phyloP scores from a whole-genome alignment of 331 rosid species.

The Quercus tomentella region DNA sequence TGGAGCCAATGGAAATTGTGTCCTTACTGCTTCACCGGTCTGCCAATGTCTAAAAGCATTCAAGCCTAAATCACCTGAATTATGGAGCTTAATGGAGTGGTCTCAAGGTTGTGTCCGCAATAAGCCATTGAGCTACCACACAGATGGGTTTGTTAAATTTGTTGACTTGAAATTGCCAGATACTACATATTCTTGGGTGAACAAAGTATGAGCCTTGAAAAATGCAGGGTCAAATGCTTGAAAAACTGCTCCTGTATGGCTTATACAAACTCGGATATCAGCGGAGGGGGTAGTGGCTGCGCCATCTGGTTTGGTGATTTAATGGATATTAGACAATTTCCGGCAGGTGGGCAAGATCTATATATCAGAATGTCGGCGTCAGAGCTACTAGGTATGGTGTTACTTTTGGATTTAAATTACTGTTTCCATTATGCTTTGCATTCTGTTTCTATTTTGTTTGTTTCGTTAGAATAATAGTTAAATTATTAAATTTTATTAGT shows the following conservation, averaged over 20 bases:
- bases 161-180: slow-evolving; percentile 45
- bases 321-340: slow-evolving; percentile 15
- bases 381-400: slow-evolving; percentile 15
- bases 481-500: too few species aligned
- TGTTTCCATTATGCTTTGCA: too few species aligned
- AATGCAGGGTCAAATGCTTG: slow-evolving; percentile 24
- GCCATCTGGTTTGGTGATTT: slow-evolving; percentile 30
- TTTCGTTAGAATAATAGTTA: too few species aligned
- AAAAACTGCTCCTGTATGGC: slow-evolving; percentile 23
- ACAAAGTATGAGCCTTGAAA: slow-evolving; percentile 4
- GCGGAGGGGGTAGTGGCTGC: slow-evolving; percentile 30
- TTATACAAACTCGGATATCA: slow-evolving; percentile 15
- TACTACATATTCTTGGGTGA: background rate
- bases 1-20: slow-evolving; percentile 42
- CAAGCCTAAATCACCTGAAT: slow-evolving; percentile 12
- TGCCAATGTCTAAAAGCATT: slow-evolving; percentile 51
- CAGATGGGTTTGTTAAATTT: slow-evolving; percentile 20
- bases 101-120: slow-evolving; percentile 38
- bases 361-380: slow-evolving; percentile 14
- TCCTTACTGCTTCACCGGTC: slow-evolving; percentile 14
- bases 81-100: slow-evolving; percentile 23
- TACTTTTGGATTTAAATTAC: background rate
- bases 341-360: slow-evolving; percentile 23
- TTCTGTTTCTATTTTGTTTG: too few species aligned
- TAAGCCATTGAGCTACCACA: slow-evolving; percentile 20